Percentiles rank a stretch among this genome's conserved stretches.
Conservation (phyloP, 2,329 filamentous ascomycete species). For the Penicillium verrucosum region DNA sequence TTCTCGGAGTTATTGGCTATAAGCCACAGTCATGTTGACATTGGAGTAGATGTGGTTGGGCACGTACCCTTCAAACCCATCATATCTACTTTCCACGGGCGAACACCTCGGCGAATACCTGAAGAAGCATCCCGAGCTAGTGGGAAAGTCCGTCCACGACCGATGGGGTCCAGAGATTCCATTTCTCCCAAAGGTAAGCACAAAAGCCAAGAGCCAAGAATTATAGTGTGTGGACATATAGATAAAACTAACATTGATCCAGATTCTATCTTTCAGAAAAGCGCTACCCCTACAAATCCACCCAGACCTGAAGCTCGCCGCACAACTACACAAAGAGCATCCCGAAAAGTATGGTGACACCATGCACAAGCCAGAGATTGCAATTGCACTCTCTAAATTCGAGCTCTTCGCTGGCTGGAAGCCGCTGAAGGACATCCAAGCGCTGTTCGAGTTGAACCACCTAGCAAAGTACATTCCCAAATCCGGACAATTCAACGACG, state of each 20-base stretch:
- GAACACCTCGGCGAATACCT: conserved; percentile 64
- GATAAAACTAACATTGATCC: neutral
- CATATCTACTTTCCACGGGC: conserved; percentile 59
- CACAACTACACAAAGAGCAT: conserved; percentile 61
- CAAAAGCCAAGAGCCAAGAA: neutral
- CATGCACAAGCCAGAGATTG: conserved; percentile 80
- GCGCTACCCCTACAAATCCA: conserved; percentile 73
- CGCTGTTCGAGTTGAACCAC: conserved; percentile 55
- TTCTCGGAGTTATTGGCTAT: neutral
- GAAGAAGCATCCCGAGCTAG: conserved; percentile 59
- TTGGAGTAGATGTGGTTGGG: conserved; percentile 67
- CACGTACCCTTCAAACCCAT: conserved; percentile 69
- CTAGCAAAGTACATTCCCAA: conserved; percentile 54
- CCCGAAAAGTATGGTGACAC: conserved; percentile 66
- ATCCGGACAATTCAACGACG: conserved; percentile 53
- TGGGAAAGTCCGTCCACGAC: conserved; percentile 60
- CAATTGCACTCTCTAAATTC: conserved; percentile 67
- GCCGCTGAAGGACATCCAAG: conserved; percentile 57
- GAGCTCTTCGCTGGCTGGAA: conserved; percentile 76
- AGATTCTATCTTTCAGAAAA: conserved; percentile 71
- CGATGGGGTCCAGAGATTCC: conserved; percentile 65
- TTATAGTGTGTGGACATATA: neutral
- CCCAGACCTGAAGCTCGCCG: conserved; percentile 65
- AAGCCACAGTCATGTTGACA: neutral
- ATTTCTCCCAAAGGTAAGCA: conserved; percentile 64